These are phyloP conservation scores for Pseudoscleropodium purum DNA, from an alignment of 225 moss, liverwort and hornwort species.

Conservation along the genomic window DNA sequence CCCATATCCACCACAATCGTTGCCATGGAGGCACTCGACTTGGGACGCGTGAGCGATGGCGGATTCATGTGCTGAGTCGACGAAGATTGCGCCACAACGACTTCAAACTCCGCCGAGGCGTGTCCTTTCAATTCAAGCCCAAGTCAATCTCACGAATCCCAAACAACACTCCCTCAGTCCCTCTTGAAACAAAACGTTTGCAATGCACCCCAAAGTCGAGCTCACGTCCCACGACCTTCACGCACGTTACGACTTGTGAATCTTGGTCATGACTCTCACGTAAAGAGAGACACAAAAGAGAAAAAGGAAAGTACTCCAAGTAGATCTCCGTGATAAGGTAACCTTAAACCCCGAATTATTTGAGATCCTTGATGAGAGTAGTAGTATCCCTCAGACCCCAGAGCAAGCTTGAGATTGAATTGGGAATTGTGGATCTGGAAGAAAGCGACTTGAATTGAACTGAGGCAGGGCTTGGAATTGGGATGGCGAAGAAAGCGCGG, in stretches of 20 bases:
- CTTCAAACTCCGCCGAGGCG: not conserved
- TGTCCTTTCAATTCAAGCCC: not conserved
- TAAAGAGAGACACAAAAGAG: not conserved
- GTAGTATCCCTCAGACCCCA: no score
- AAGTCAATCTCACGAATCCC: not conserved
- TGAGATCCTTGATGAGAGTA: not conserved
- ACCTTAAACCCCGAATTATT: not conserved
- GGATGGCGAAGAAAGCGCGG: not conserved
- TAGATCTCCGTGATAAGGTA: not conserved
- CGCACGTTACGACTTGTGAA: not conserved
- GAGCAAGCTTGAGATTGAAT: not conserved
- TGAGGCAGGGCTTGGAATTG: not conserved
- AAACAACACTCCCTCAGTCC: not conserved
- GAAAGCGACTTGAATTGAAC: not conserved
- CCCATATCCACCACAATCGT: slow-evolving; percentile 23
- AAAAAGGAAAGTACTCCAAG: not conserved
- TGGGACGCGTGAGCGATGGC: not conserved
- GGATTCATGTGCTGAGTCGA: not conserved
- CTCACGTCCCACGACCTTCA: not conserved
- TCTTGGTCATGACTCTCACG: not conserved
- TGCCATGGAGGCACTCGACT: not conserved
- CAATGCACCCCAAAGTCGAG: not conserved
- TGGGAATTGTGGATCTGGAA: not conserved
- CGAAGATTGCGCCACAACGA: not conserved
- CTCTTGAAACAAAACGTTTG: not conserved